Percentiles rank a stretch among this genome's conserved stretches.
phyloP scores from a whole-genome alignment of 352 stramenopile genomes.

The Pythium dissotocum region DNA sequence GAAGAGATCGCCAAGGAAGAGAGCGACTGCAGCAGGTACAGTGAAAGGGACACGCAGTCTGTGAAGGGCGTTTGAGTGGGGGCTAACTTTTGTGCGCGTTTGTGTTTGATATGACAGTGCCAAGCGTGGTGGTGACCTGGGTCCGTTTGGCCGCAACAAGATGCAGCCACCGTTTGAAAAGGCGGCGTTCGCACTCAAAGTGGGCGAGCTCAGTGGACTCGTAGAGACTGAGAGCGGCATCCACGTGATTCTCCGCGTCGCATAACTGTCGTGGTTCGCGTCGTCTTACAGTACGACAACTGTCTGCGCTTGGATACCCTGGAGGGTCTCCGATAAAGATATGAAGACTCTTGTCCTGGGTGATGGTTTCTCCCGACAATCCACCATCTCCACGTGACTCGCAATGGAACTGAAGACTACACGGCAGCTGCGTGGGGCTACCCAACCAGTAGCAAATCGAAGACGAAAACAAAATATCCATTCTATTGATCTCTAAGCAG shows the following conservation, averaged over 20 bases:
- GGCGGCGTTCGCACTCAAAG: constrained; percentile 89
- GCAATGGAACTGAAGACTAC: background rate
- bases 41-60: background rate
- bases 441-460: constrained; percentile 3
- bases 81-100: background rate
- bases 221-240: constrained; percentile 96
- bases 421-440: background rate
- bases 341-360: background rate
- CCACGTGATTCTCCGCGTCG: constrained; percentile 95
- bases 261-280: constrained; percentile 35
- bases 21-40: constrained; percentile 89
- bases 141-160: constrained; percentile 86
- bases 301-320: background rate
- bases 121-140: constrained; percentile 91
- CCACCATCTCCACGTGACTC: background rate
- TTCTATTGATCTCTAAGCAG: constrained; percentile 31
- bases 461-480: constrained; percentile 29
- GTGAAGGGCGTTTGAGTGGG: background rate
- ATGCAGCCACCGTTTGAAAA: constrained; percentile 94
- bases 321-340: constrained; percentile 8
- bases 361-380: background rate
- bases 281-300: background rate
- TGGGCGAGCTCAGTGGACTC: constrained; percentile 93
- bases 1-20: constrained; percentile 87
- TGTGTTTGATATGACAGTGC: constrained; percentile 44